Evolutionary conservation across 75 land plant species (phyloP).

Genomic region (Pinus albicaulis): DNA sequence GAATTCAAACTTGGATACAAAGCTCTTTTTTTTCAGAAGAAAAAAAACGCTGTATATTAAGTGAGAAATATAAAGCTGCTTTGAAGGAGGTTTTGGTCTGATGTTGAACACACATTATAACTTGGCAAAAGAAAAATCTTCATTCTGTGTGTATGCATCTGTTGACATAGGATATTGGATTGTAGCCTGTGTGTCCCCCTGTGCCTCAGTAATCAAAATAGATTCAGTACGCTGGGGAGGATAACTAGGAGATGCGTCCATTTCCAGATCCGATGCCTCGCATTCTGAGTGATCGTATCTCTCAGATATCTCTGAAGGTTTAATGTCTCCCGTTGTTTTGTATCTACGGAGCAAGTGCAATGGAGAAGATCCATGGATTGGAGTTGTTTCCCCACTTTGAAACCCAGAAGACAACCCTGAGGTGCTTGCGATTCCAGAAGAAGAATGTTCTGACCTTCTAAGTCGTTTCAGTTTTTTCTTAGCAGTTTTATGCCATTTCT

Average conservation of each 20-base stretch:
- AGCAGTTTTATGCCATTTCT: conserved; percentile 20
- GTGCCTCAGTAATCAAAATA: background rate
- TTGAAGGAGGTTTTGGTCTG: background rate
- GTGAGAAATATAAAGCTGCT: too few species aligned
- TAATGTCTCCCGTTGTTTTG: conserved; percentile 6
- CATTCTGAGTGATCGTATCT: background rate
- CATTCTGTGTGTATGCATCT: background rate
- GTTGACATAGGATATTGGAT: background rate
- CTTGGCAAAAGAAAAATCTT: background rate
- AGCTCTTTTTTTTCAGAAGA: too few species aligned
- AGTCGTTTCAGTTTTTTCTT: background rate
- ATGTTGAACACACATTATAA: background rate
- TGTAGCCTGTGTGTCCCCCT: background rate
- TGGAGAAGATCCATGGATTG: background rate
- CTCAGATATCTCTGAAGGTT: background rate
- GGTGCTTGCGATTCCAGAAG: background rate
- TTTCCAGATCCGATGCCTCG: background rate
- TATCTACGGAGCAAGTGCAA: background rate
- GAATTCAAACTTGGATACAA: too few species aligned
- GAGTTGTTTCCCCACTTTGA: conserved; percentile 5
- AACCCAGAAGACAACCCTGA: background rate
- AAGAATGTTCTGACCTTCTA: background rate
- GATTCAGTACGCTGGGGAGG: background rate
- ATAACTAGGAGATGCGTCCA: background rate
- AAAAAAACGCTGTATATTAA: too few species aligned